Base-by-base conservation (phyloP, 164 flowering plant species). In the Cinnamomum micranthum region DNA sequence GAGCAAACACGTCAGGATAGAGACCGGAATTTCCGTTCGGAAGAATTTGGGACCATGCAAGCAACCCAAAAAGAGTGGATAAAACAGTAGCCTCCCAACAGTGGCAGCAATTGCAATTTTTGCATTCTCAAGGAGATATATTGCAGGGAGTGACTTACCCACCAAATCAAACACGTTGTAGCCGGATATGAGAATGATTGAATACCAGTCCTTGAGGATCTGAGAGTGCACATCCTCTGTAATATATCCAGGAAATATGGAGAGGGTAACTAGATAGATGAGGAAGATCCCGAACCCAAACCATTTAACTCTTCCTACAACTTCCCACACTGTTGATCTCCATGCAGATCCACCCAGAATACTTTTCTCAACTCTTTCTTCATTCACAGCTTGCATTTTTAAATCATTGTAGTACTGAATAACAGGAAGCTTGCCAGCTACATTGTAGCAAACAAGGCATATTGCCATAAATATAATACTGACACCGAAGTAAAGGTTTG, bases 211-310 rank as follows among this genome's bases (percentile, higher is more conserved):
- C 73, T 87, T 86, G 64, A 96, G 89, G 55, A 83, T 22, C 35
- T 71, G 78, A 2, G 99, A 96, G 80, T 88, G 94, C 65, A 96
- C 98, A 80, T 96, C 98, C 73, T 92, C 98, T 0, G 97, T 92
- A 14, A 96, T 80, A 65, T 86, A 92, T 23, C 98, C 98, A 4
- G 99, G 99, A 79, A 92, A 96, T 76, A 94, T 96, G 2, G 95
- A 78, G 66, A 92, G 75, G 14, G 97, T 96, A 41, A 96, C 95
- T 13, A 88, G 63, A 58, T 91, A 90, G 62, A 94, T 86, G 22
- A 88, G 80, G 33, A 84, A 13, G 64, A 92, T 77, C 19, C 95
- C 97, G 63, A 82, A 70, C 13, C 97, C 97, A 76, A 81, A 85
- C 95, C 93, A 90, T 81, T 92, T 89, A 63, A 92, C 81, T 67